A percentile compares a stretch with the other conserved stretches of the same genome.
Conservation (phyloP, 495 filamentous ascomycete genomes). For the Barbatosphaeria neglecta region DNA sequence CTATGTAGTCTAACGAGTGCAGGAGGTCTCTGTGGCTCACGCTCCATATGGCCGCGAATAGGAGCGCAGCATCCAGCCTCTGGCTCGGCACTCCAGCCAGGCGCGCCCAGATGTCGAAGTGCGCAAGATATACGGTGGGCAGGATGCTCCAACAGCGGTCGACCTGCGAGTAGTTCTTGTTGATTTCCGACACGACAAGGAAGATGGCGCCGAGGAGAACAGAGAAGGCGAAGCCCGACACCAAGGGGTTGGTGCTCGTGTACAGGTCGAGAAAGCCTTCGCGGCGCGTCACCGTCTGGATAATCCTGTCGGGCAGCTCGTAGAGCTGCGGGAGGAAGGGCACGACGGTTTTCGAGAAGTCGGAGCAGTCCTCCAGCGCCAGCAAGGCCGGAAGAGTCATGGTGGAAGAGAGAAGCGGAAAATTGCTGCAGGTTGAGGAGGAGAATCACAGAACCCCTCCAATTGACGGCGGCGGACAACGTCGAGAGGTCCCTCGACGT, state of each 20-base stretch:
- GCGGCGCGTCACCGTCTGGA: slow-evolving; percentile 42
- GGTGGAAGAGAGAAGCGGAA: background rate
- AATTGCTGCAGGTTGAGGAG: too few species aligned
- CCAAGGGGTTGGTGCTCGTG: slow-evolving; percentile 73
- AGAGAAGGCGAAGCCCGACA: slow-evolving; percentile 63
- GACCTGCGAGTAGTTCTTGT: slow-evolving; percentile 87
- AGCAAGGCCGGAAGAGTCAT: slow-evolving; percentile 63
- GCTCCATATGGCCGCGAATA: slow-evolving; percentile 68
- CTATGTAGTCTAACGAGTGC: background rate
- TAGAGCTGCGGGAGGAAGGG: slow-evolving; percentile 72
- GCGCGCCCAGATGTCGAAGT: slow-evolving; percentile 73
- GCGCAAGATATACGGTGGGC: slow-evolving; percentile 78
- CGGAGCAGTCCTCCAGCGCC: slow-evolving; percentile 57
- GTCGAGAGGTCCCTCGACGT: background rate
- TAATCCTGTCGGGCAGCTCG: slow-evolving; percentile 52
- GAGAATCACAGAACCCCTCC: too few species aligned
- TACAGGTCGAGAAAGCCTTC: slow-evolving; percentile 54
- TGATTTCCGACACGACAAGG: slow-evolving; percentile 67
- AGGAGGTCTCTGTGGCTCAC: slow-evolving; percentile 35
- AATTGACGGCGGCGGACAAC: too few species aligned
- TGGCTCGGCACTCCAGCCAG: slow-evolving; percentile 58
- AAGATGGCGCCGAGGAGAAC: slow-evolving; percentile 56
- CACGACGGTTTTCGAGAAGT: slow-evolving; percentile 57
- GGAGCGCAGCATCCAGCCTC: slow-evolving; percentile 60
- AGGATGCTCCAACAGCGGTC: slow-evolving; percentile 86